Evolutionary conservation across 2,329 filamentous ascomycete genomes (phyloP), one percentile per base, ranked within the genome.

Genomic region (Cercospora citrullina): DNA sequence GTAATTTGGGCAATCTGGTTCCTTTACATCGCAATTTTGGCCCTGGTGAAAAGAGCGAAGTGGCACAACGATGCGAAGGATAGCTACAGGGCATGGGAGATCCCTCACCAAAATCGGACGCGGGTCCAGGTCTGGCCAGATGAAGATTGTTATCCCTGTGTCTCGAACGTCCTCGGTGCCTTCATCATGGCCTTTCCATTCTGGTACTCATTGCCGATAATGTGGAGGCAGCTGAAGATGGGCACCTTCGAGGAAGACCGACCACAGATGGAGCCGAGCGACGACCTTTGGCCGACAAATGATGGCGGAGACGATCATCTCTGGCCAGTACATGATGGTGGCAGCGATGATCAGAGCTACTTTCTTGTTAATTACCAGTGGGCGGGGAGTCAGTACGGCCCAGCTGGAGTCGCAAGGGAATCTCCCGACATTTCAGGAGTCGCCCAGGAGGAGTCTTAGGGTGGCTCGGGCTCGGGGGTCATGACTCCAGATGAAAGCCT

Each of bases 211-310:
- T 18, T 64, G 8, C 53, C 36, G 30, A 64, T 64, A 3, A 64
- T 64, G 61, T 51, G 61, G 18, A 64, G 48, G 51, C 48, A 64
- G 28, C 61, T 64, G 42, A 33, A 39, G 31, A 64, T 26, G 33
- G 61, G 61, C 9, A 57, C 51, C 12, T 64, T 64, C 31, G 61
- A 64, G 12, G 9, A 30, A 28, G 48, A 53, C 16, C 48, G 8
- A 16, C 1, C 6, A 30, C 48, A 31, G 26, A 36, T 14, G 21
- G 12, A 6, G 16, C 3, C 18, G 30, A 59, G 14, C 21, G 26
- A 21, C 28, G 9, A 16, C 18, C 16, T 16, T 23, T 59, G 2
- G 55, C 28, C 10, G 5, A 9, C 10, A 33, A 18, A 59, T 4
- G 55, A 21, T 21, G 28, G 55, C 7, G 55, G 55, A 31, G 21